These are phyloP conservation scores for Pestalotiopsis fici DNA, from an alignment of 2,329 filamentous ascomycete species.

Conservation along the genomic window DNA sequence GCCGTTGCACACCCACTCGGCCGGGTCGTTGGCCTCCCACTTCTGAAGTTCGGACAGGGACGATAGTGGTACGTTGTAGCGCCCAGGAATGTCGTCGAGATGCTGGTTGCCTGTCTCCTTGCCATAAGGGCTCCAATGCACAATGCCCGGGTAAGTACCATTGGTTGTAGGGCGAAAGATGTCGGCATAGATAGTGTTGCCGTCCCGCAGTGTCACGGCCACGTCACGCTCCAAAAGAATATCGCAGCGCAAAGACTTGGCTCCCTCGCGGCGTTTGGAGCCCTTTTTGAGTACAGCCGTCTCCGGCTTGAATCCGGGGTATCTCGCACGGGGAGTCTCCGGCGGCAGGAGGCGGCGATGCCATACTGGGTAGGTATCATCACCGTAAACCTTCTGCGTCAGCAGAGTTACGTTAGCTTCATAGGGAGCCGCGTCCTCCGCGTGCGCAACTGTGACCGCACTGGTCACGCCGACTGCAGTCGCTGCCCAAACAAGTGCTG, in stretches of 20 bases:
- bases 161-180: neutral
- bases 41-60: neutral
- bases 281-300: neutral
- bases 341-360: neutral
- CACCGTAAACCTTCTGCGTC: neutral
- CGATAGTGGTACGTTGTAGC: neutral
- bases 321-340: neutral
- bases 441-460: too few relatives aligned
- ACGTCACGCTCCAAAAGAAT: neutral
- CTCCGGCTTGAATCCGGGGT: neutral
- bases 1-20: neutral
- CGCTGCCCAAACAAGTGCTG: too few relatives aligned
- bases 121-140: neutral
- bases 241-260: neutral
- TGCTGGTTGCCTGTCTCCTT: neutral
- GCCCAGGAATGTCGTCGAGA: neutral
- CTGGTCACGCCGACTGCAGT: too few relatives aligned
- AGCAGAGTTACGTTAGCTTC: too few relatives aligned
- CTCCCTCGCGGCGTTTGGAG: neutral
- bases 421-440: too few relatives aligned
- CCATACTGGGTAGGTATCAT: neutral
- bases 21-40: neutral
- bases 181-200: neutral
- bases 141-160: neutral
- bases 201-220: neutral